phyloP scores from a whole-genome alignment of 2,329 filamentous ascomycete species.

The Bipolaris victoriae region DNA sequence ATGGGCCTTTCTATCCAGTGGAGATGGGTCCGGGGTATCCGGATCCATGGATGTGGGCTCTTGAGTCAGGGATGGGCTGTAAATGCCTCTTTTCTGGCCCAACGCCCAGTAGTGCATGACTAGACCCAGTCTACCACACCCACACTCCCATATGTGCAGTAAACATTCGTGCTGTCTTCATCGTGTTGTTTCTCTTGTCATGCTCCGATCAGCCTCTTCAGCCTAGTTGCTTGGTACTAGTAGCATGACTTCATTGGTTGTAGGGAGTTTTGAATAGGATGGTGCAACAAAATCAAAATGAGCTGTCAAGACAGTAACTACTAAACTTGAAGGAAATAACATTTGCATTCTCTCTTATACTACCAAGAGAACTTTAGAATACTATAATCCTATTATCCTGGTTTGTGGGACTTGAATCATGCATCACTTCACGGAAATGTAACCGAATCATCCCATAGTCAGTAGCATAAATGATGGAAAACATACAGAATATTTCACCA shows the following conservation, averaged over 20 bases:
- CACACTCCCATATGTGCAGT: background rate
- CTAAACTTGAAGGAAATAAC: background rate
- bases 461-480: conserved; percentile 29
- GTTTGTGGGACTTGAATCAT: background rate
- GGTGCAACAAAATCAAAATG: background rate
- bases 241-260: background rate
- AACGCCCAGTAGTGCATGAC: background rate
- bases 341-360: background rate
- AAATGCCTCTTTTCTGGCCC: background rate
- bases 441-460: conserved; percentile 33
- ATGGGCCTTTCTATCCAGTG: background rate
- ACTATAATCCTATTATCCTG: background rate
- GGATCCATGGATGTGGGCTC: conserved; percentile 4
- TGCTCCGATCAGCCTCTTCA: background rate
- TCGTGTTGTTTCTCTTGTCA: background rate
- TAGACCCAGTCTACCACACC: conserved; percentile 1
- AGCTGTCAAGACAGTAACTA: background rate
- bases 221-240: background rate
- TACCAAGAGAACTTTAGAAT: background rate
- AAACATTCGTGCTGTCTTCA: conserved; percentile 3
- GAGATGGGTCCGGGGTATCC: background rate
- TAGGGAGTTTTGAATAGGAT: background rate
- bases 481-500: conserved; percentile 32
- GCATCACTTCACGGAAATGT: conserved; percentile 18
- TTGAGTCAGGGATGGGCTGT: conserved; percentile 10